These are phyloP conservation scores for Sporobolomyces pararoseus DNA, from an alignment of 768 basidiomycete species.

Conservation along the genomic window DNA sequence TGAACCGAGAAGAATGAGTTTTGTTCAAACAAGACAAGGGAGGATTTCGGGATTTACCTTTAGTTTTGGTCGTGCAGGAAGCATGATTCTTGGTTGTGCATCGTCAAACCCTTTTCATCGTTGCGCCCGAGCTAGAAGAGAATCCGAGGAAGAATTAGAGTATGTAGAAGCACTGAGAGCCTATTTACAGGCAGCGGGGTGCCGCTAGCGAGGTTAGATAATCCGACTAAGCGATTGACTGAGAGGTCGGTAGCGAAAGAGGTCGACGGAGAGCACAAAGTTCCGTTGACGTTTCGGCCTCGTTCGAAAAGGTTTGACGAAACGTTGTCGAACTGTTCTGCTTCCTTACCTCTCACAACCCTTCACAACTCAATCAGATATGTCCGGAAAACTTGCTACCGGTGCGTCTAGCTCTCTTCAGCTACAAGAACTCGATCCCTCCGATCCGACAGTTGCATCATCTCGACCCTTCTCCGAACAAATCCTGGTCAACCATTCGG, in stretches of 20 bases:
- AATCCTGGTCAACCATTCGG: background rate
- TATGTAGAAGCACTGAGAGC: too few species aligned
- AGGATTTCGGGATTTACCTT: background rate
- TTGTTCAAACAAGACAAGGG: background rate
- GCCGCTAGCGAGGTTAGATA: too few species aligned
- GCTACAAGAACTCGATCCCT: background rate
- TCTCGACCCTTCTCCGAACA: background rate
- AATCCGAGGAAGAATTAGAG: too few species aligned
- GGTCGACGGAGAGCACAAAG: too few species aligned
- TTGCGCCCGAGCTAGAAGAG: too few species aligned
- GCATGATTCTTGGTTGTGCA: background rate
- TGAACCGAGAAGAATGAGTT: background rate
- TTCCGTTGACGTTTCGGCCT: background rate
- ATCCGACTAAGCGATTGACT: too few species aligned
- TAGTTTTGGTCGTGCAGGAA: background rate
- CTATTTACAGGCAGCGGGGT: too few species aligned
- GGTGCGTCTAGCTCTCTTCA: background rate
- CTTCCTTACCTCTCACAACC: background rate
- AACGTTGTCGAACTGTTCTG: background rate
- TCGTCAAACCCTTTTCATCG: too few species aligned
- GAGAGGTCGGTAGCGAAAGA: too few species aligned
- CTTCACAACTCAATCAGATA: background rate
- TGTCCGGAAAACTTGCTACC: conserved; percentile 39
- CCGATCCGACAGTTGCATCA: conserved; percentile 1
- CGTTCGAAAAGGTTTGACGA: too few species aligned